Evolutionary conservation across 1,284 basidiomycete species (phyloP).

Genomic region (Melampsora americana): DNA sequence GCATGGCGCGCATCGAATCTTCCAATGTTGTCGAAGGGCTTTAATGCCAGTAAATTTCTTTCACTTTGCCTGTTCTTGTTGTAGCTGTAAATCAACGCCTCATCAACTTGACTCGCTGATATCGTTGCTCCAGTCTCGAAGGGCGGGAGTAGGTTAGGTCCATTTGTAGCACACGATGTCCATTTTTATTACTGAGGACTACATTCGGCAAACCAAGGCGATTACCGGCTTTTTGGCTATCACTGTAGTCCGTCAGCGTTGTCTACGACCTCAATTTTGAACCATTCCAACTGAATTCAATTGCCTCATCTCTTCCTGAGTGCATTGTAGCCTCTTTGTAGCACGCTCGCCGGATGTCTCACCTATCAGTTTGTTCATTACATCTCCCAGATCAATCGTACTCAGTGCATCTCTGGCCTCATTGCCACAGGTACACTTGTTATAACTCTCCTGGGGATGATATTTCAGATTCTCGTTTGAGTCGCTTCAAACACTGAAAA

Average conservation of each 20-base stretch:
- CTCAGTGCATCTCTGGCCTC: slow-evolving; percentile 13
- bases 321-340: neutral
- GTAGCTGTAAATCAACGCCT: neutral
- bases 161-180: neutral
- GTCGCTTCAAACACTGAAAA: neutral
- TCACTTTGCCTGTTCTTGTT: neutral
- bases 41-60: neutral
- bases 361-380: neutral
- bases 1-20: neutral
- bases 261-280: neutral
- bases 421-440: slow-evolving; percentile 1
- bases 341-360: neutral
- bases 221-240: neutral
- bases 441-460: slow-evolving; percentile 20
- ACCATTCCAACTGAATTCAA: neutral
- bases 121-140: neutral
- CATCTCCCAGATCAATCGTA: neutral
- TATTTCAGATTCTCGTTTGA: slow-evolving; percentile 24
- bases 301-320: neutral
- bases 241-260: neutral
- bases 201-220: neutral
- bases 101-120: neutral
- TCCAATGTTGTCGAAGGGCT: neutral
- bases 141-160: neutral
- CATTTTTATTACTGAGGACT: neutral